These are phyloP conservation scores for Trichoderma citrinoviride DNA, from an alignment of 2,329 filamentous ascomycete genomes.

Conservation along the genomic window DNA sequence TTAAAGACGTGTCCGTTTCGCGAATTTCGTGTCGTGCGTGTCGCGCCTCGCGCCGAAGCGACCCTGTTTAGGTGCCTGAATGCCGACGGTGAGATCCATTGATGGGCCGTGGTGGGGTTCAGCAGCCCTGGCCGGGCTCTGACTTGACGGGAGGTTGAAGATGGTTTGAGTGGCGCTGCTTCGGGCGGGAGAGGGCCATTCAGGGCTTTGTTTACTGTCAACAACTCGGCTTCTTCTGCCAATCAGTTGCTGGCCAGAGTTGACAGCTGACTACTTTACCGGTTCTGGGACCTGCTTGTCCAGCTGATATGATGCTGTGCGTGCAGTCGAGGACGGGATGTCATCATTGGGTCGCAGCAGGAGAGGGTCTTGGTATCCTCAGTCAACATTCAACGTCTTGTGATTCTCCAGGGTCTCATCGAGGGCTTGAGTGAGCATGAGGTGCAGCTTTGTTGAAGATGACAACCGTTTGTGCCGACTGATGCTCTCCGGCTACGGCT, in stretches of 20 bases:
- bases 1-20: constrained; percentile 46
- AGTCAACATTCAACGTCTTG: too few species aligned
- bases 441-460: too few species aligned
- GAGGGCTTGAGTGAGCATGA: too few species aligned
- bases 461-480: too few species aligned
- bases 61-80: not conserved
- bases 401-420: too few species aligned
- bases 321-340: not conserved
- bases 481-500: too few species aligned
- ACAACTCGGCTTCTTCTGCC: not conserved
- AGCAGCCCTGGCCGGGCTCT: not conserved
- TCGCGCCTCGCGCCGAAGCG: constrained; percentile 25
- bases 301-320: not conserved
- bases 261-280: not conserved
- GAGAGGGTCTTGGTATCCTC: too few species aligned
- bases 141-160: not conserved
- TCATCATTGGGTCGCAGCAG: not conserved
- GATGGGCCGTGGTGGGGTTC: constrained; percentile 12
- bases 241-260: constrained; percentile 1
- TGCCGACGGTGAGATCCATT: not conserved
- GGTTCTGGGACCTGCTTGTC: too few species aligned
- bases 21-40: constrained; percentile 40
- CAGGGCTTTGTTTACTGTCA: constrained; percentile 14
- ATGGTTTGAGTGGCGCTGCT: not conserved
- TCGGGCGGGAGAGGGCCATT: not conserved